Percentiles rank a stretch among this genome's conserved stretches.
These are phyloP conservation scores for Aspergillus ostianus DNA, from an alignment of 495 filamentous ascomycete genomes.

Conservation along the genomic window DNA sequence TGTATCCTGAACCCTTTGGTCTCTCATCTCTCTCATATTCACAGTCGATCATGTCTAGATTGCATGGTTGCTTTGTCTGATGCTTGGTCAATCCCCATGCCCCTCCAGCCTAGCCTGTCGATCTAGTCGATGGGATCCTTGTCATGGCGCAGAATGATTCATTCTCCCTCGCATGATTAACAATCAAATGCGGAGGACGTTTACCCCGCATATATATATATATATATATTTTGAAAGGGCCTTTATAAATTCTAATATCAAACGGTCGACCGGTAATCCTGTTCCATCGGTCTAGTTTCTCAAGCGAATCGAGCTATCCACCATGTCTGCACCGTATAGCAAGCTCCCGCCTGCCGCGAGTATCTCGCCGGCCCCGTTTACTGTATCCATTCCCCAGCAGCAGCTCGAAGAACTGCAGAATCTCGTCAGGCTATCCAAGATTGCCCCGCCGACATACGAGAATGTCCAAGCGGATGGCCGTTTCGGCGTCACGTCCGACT, in stretches of 20 bases:
- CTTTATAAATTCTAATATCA: background rate
- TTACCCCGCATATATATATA: background rate
- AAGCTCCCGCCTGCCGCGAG: constrained; percentile 25
- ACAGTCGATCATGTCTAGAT: background rate
- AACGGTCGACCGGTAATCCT: background rate
- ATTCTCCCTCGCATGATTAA: background rate
- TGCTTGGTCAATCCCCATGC: too few relatives aligned
- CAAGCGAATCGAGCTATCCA: background rate
- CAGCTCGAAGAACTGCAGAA: constrained; percentile 47
- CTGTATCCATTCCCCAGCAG: constrained; percentile 40
- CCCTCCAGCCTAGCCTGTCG: too few relatives aligned
- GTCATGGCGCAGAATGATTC: background rate
- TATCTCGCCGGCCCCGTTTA: constrained; percentile 34
- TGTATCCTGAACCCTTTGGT: background rate
- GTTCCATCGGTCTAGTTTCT: background rate
- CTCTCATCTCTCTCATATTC: background rate
- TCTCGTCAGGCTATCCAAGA: constrained; percentile 49
- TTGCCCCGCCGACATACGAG: constrained; percentile 53
- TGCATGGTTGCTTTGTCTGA: background rate
- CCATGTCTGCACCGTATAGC: constrained; percentile 29
- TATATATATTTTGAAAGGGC: background rate
- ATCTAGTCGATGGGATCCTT: background rate
- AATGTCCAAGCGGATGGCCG: constrained; percentile 41
- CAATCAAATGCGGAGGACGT: background rate
- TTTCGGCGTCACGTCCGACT: constrained; percentile 56